Evolutionary conservation across 2,329 filamentous ascomycete genomes (phyloP).

Genomic region (Stagonosporopsis chrysanthemi): DNA sequence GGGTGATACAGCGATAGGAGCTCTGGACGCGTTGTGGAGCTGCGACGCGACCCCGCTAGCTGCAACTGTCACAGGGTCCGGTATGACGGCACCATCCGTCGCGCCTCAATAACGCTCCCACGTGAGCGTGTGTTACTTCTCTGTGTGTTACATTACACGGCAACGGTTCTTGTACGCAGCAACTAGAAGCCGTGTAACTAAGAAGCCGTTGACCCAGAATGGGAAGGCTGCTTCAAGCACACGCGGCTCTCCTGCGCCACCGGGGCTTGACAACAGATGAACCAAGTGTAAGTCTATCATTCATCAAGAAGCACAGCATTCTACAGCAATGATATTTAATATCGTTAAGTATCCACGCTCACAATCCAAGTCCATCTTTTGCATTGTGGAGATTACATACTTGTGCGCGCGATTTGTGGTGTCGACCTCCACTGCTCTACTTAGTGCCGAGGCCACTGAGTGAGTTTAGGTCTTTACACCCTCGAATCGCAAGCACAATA

Average conservation of each 20-base stretch:
- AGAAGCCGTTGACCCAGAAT: neutral
- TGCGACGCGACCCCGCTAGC: constrained; percentile 15
- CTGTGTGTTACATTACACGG: neutral
- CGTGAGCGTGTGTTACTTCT: constrained; percentile 17
- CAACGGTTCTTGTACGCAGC: neutral
- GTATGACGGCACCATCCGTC: constrained; percentile 12
- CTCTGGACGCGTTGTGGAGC: constrained; percentile 16
- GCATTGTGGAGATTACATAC: neutral
- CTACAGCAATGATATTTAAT: too few species aligned
- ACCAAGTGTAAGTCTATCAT: neutral
- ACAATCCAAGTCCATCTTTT: neutral
- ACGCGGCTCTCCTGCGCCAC: neutral
- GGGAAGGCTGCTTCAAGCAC: neutral
- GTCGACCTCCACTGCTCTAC: neutral
- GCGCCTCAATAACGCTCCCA: constrained; percentile 26
- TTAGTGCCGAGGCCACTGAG: constrained; percentile 8
- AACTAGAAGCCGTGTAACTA: neutral
- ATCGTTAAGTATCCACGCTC: too few species aligned
- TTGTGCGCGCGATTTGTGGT: neutral
- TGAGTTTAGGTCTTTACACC: constrained; percentile 5
- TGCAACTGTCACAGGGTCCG: constrained; percentile 8
- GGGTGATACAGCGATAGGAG: constrained; percentile 6
- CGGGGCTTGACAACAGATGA: neutral
- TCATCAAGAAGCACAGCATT: neutral
- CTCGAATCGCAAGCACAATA: neutral